These are phyloP conservation scores for Fusarium subtropicale DNA, from an alignment of 2,329 filamentous ascomycete genomes.

Conservation along the genomic window DNA sequence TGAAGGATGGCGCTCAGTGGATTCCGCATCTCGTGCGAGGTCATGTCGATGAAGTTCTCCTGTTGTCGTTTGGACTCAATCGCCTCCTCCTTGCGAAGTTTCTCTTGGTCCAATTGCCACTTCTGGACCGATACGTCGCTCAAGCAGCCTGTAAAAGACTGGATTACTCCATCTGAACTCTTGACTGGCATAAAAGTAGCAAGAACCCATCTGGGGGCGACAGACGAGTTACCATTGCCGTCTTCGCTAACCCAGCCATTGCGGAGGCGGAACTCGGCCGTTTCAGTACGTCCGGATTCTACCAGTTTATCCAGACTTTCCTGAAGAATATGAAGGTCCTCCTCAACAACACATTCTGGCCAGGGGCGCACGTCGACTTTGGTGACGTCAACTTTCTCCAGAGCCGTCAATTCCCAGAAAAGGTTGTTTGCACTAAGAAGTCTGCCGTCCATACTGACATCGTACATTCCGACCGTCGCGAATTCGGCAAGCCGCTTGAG, in stretches of 20 bases:
- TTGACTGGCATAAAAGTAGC: constrained; percentile 64
- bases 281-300: constrained; percentile 57
- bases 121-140: constrained; percentile 63
- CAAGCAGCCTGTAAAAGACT: constrained; percentile 61
- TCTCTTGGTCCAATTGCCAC: constrained; percentile 64
- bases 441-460: constrained; percentile 63
- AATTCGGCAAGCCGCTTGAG: constrained; percentile 66
- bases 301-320: constrained; percentile 56
- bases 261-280: constrained; percentile 62
- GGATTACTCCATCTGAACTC: constrained; percentile 59
- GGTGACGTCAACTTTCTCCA: constrained; percentile 57
- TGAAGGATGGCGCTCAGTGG: constrained; percentile 79
- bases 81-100: constrained; percentile 64
- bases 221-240: constrained; percentile 56
- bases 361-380: constrained; percentile 57
- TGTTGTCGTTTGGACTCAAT: constrained; percentile 74
- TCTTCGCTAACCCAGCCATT: constrained; percentile 61
- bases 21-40: constrained; percentile 78
- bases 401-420: constrained; percentile 64
- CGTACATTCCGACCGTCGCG: constrained; percentile 67
- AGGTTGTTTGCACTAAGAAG: constrained; percentile 64
- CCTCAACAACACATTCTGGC: constrained; percentile 58
- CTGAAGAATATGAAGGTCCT: constrained; percentile 57
- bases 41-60: constrained; percentile 85
- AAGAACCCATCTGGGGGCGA: constrained; percentile 61